Evolutionary conservation across 495 filamentous ascomycete species (phyloP), one percentile per base, ranked within the genome.

Genomic region (Umbilicaria muhlenbergii): DNA sequence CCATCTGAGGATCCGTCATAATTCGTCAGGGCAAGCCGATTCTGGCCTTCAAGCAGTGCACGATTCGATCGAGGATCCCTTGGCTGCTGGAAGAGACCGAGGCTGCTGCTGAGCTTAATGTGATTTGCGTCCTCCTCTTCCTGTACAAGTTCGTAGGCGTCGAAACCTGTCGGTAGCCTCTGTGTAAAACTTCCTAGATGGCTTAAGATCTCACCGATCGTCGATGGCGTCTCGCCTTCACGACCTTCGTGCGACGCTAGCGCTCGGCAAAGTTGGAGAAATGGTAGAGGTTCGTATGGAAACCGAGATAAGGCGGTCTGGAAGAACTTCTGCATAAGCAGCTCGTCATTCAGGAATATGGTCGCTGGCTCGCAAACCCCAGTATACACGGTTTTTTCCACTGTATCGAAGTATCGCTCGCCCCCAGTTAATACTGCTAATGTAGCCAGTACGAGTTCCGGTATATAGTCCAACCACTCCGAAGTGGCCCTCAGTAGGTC

Each of bases 281-380:
- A 83, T 3, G 91, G 86, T n/a, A 75, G 54, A 17, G 79, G 75
- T 60, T 98, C 91, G 58, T 82, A 86, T 1, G 91, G 91, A 59
- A 86, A 96, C 36, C 89, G 77, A 42, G 70, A 71, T 16, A 75
- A 70, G 2, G 91, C 75, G 45, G 71, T 63, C 16, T 63, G 58
- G 32, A 86, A 70, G 42, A 83, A 68, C 18, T 55, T 59, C 15
- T 64, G 60, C 52, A 78, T 67, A 11, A 86, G 56, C 3, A 62
- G 41, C 8, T 66, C 54, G 44, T 84, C 73, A 12, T 67, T 63
- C 18, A 76, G 56, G 47, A 80, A 78, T 11, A 62, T 48, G 2
- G 52, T 57, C 5, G 72, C 71, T 11, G 73, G 70, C 39, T 73
- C 64, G 10, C 24, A 61, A 49, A 31, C 61, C 52, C 7, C 51